These are phyloP conservation scores for Nakataea oryzae DNA, from an alignment of 2,329 filamentous ascomycete species.

Conservation along the genomic window DNA sequence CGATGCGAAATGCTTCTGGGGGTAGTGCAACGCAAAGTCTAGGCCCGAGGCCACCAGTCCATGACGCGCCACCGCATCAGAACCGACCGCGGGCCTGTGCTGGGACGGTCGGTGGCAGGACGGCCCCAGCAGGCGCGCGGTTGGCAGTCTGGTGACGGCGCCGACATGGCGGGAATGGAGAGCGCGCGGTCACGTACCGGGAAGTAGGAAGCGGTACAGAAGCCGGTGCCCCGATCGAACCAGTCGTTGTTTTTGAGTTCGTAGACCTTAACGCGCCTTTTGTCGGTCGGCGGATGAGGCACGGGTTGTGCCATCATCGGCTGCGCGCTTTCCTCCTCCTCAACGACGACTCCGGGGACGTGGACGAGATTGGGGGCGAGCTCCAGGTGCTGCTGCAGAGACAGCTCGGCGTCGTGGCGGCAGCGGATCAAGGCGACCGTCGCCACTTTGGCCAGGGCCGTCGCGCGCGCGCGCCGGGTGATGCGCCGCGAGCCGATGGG, in stretches of 20 bases:
- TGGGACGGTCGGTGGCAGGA: neutral
- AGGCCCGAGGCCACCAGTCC: neutral
- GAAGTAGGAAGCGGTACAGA: conserved; percentile 71
- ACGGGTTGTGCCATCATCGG: conserved; percentile 63
- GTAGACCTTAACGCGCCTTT: conserved; percentile 92
- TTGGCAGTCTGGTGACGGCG: neutral
- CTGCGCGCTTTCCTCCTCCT: conserved; percentile 47
- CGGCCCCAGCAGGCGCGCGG: too few relatives aligned
- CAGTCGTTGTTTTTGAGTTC: conserved; percentile 98
- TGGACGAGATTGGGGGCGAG: conserved; percentile 41
- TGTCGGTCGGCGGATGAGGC: conserved; percentile 58
- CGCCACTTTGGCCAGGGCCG: conserved; percentile 33
- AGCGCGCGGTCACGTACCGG: conserved; percentile 43
- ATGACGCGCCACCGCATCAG: neutral
- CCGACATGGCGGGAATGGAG: neutral
- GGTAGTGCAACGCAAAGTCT: neutral
- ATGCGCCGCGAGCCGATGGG: conserved; percentile 19
- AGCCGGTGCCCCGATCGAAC: conserved; percentile 95
- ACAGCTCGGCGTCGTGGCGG: conserved; percentile 44
- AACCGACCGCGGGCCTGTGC: neutral
- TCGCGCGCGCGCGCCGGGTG: conserved; percentile 18
- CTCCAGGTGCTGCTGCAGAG: conserved; percentile 50
- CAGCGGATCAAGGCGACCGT: conserved; percentile 41
- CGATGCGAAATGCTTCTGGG: neutral
- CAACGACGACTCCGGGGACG: conserved; percentile 35